phyloP scores from a whole-genome alignment of 1,284 basidiomycete genomes.

The Ceratorhiza oryzae-sativae region DNA sequence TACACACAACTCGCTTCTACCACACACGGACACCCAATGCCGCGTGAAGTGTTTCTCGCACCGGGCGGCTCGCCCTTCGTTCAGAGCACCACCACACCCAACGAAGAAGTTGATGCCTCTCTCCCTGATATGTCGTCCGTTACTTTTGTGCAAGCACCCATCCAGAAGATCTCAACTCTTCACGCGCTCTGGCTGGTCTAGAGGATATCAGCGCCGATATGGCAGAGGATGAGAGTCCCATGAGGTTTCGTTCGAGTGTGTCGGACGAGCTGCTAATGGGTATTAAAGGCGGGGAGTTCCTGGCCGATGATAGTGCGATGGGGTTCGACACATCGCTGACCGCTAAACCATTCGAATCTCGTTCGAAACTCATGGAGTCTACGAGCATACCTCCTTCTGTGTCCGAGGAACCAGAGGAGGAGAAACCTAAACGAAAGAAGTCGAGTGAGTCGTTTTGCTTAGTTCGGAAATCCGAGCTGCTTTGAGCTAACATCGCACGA shows the following conservation, averaged over 20 bases:
- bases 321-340: slow-evolving; percentile 28
- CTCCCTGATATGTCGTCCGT: slow-evolving; percentile 12
- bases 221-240: slow-evolving; percentile 21
- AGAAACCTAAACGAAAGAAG: slow-evolving; percentile 33
- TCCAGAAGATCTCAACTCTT: slow-evolving; percentile 27
- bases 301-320: slow-evolving; percentile 32
- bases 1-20: slow-evolving; percentile 7
- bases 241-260: slow-evolving; percentile 14
- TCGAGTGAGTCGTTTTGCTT: slow-evolving; percentile 16
- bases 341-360: slow-evolving; percentile 10
- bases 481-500: not conserved
- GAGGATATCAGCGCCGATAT: slow-evolving; percentile 24
- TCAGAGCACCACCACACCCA: slow-evolving; percentile 12
- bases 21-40: slow-evolving; percentile 10
- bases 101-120: slow-evolving; percentile 1
- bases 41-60: slow-evolving; percentile 35
- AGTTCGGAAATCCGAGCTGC: not conserved
- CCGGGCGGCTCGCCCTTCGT: slow-evolving; percentile 34
- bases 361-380: slow-evolving; percentile 26
- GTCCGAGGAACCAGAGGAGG: slow-evolving; percentile 8
- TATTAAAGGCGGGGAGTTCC: slow-evolving; percentile 34
- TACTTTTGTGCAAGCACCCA: slow-evolving; percentile 7
- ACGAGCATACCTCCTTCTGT: slow-evolving; percentile 3
- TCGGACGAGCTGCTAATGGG: slow-evolving; percentile 38
- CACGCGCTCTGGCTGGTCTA: slow-evolving; percentile 17